Base-by-base conservation (phyloP, 495 filamentous ascomycete species). In the Lichenothelia convexa region DNA sequence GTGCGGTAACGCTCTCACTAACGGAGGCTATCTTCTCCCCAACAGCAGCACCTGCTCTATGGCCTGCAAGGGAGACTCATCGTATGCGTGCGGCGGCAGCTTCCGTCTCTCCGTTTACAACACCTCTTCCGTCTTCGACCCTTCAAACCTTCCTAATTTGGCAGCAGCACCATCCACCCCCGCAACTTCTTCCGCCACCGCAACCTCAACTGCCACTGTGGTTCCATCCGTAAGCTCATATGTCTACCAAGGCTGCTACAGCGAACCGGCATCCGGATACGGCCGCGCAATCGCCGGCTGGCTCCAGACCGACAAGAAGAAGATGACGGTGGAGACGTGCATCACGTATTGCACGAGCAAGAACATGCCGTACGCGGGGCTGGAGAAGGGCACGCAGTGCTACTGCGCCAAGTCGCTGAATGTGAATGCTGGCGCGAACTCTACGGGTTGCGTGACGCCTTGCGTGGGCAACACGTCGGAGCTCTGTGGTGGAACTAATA, bases 291-390 rank as follows among this genome's bases (percentile, higher is more conserved):
- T 54, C 4, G 29, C 40, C 5, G 49, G 36, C 12, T 30, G 32
- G 11, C 22, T 13, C 21, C 47, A 30, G 15, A 21, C 32, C 32
- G 35, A 32, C 18, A 23, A 30, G 7, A 27, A 38, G 26, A 40
- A 40, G 12, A 59, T 63, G 58, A 62, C 57, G 0, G 49, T 53
- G 23, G 55, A 59, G 33, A 39, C 24, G 9, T 66, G 62, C 41
- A 51, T 57, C 18, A 43, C 45, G 18, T 50, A 39, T 37, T 66
- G 62, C 43, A 38, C 39, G 18, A 35, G 44, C 1, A 40, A 48
- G 19, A 51, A 53, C 4, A 60, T 51, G 16, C 31, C 32, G 19
- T 48, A 43, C 33, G 46, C 46, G 18, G 46, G 36, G 34, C 9
- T 33, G 9, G 31, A 33, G 31, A 15, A 29, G 9, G 9, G 9